A percentile compares a stretch with the other conserved stretches of the same genome.
phyloP scores from a whole-genome alignment of 805 yeast species.

The Candida nemodendra region DNA sequence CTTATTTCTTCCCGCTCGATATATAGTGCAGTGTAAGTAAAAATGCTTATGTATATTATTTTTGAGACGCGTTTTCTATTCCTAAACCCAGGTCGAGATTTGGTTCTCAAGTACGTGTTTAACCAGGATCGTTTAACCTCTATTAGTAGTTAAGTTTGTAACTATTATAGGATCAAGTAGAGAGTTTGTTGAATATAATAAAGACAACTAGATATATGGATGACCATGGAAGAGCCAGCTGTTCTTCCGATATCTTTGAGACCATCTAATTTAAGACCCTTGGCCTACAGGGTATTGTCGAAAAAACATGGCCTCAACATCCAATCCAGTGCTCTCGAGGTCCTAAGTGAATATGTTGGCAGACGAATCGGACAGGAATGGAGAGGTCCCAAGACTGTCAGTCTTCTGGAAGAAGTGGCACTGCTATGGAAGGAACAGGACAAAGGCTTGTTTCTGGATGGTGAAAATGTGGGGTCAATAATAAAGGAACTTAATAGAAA shows the following conservation, averaged over 20 bases:
- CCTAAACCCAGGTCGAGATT: no score
- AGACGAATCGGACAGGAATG: slow-evolving; percentile 80
- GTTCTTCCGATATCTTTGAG: slow-evolving; percentile 74
- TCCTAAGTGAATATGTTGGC: slow-evolving; percentile 75
- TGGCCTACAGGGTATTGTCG: slow-evolving; percentile 86
- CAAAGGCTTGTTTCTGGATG: slow-evolving; percentile 81
- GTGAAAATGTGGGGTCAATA: slow-evolving; percentile 62
- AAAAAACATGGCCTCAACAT: slow-evolving; percentile 91
- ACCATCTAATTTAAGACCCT: slow-evolving; percentile 82
- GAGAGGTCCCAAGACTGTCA: slow-evolving; percentile 65
- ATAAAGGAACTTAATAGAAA: slow-evolving; percentile 48
- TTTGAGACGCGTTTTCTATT: no score
- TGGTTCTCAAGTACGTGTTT: no score
- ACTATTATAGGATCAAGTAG: no score
- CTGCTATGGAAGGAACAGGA: slow-evolving; percentile 86
- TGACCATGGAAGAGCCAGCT: slow-evolving; percentile 33
- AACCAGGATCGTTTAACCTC: no score
- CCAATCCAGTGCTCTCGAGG: slow-evolving; percentile 77
- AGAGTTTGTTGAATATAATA: no score
- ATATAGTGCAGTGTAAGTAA: no score
- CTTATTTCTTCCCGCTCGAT: no score
- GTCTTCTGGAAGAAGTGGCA: slow-evolving; percentile 75
- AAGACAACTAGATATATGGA: no score
- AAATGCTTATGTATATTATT: no score
- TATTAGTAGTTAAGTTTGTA: no score